Conservation (phyloP, 1,139 yeast species). For the Meyerozyma sp. region DNA sequence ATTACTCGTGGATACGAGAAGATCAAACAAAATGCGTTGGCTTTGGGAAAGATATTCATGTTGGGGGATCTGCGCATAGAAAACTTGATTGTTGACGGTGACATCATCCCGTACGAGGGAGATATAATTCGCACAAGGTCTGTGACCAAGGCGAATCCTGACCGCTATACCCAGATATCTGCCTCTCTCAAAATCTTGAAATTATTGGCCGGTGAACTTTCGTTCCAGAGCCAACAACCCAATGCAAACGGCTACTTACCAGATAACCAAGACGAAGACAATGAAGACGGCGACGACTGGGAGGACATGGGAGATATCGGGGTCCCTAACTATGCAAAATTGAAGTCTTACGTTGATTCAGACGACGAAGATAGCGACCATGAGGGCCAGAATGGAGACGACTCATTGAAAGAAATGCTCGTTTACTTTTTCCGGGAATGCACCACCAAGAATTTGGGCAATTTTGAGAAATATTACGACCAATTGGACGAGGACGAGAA, state of each 20-base stretch:
- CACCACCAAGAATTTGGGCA: conserved; percentile 46
- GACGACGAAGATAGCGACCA: conserved; percentile 36
- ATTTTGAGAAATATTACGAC: conserved; percentile 52
- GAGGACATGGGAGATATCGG: conserved; percentile 73
- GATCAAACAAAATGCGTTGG: conserved; percentile 65
- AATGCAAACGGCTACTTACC: conserved; percentile 34
- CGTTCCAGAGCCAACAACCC: conserved; percentile 50
- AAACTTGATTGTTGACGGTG: conserved; percentile 65
- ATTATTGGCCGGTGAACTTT: conserved; percentile 63
- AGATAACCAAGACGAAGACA: conserved; percentile 33
- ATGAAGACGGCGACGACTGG: conserved; percentile 62
- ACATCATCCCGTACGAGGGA: conserved; percentile 57
- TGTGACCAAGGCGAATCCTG: conserved; percentile 66
- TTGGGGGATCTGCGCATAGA: conserved; percentile 52
- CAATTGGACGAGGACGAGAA: conserved; percentile 53
- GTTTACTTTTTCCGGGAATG: conserved; percentile 61
- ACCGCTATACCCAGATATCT: conserved; percentile 57
- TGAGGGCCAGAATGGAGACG: conserved; percentile 32
- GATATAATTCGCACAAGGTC: conserved; percentile 78
- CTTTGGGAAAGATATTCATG: conserved; percentile 61
- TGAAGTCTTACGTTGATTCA: conserved; percentile 47
- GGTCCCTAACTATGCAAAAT: conserved; percentile 53
- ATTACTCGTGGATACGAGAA: conserved; percentile 73
- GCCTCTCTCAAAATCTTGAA: conserved; percentile 71
- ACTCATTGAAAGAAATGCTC: conserved; percentile 42